Evolutionary conservation across 768 basidiomycete species (phyloP).

Genomic region (Mycena filopes): DNA sequence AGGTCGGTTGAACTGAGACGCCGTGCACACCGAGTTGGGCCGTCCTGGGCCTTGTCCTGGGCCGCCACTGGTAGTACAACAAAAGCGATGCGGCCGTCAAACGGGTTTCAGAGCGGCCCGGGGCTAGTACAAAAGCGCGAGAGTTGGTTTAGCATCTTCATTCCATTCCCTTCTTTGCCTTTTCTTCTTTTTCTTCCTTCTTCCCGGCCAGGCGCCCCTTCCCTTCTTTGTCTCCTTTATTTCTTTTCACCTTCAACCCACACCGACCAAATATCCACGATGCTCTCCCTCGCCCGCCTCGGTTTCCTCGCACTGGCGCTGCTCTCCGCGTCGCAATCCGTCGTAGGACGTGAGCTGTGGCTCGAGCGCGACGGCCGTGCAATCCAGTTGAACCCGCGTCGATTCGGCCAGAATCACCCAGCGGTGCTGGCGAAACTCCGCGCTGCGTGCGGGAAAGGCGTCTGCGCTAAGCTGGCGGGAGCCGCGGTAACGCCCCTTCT

Average conservation of each 20-base stretch:
- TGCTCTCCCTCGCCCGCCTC: constrained; percentile 33
- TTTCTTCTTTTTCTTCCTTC: background rate
- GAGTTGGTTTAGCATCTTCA: background rate
- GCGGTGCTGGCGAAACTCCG: constrained; percentile 56
- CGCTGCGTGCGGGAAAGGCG: constrained; percentile 57
- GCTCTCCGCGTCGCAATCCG: constrained; percentile 35
- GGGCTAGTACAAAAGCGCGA: background rate
- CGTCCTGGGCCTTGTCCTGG: no score
- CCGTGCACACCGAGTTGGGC: background rate
- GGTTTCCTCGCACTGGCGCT: constrained; percentile 34
- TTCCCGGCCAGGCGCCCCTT: constrained; percentile 22
- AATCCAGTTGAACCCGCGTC: constrained; percentile 61
- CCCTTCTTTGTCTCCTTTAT: constrained; percentile 16
- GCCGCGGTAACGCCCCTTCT: constrained; percentile 62
- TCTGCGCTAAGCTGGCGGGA: constrained; percentile 62
- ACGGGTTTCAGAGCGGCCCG: background rate
- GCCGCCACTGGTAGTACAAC: no score
- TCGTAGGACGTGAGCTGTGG: constrained; percentile 55
- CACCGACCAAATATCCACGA: constrained; percentile 30
- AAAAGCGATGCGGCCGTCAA: no score
- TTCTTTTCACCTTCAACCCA: constrained; percentile 26
- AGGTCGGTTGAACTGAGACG: background rate
- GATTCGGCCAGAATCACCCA: constrained; percentile 64
- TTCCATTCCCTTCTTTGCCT: background rate
- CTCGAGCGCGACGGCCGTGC: constrained; percentile 58